phyloP scores from a whole-genome alignment of 352 stramenopile species.

The Pythium diclinum region DNA sequence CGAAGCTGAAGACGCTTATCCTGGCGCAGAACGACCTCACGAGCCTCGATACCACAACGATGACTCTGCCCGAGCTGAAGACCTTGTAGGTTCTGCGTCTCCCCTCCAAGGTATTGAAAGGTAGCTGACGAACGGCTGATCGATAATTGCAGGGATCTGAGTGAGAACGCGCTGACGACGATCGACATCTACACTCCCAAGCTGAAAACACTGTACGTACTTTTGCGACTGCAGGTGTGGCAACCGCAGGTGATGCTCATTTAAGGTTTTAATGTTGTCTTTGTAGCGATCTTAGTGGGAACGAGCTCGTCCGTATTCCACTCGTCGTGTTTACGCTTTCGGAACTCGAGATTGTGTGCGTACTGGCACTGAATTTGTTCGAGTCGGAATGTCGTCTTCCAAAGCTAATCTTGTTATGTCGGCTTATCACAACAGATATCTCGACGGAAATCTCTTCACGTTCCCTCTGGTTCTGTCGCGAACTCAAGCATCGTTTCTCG shows the following conservation, averaged over 20 bases:
- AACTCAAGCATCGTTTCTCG: not conserved
- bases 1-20: not conserved
- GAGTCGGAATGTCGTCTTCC: not conserved
- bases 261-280: not conserved
- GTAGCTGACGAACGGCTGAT: no score
- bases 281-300: not conserved
- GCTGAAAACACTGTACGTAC: not conserved
- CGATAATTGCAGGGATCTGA: not conserved
- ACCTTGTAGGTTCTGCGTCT: not conserved
- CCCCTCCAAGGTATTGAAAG: not conserved
- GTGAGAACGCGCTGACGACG: not conserved
- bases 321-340: not conserved
- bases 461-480: not conserved
- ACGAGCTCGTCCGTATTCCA: not conserved
- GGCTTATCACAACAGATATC: not conserved
- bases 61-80: not conserved
- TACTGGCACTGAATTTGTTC: not conserved
- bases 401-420: not conserved
- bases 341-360: not conserved
- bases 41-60: not conserved
- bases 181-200: not conserved
- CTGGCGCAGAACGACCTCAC: conserved; percentile 1
- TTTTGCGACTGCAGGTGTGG: not conserved
- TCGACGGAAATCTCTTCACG: not conserved
- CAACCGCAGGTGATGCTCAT: not conserved